Conservation (phyloP, 2,329 filamentous ascomycete species). For the Aphanocladium album region DNA sequence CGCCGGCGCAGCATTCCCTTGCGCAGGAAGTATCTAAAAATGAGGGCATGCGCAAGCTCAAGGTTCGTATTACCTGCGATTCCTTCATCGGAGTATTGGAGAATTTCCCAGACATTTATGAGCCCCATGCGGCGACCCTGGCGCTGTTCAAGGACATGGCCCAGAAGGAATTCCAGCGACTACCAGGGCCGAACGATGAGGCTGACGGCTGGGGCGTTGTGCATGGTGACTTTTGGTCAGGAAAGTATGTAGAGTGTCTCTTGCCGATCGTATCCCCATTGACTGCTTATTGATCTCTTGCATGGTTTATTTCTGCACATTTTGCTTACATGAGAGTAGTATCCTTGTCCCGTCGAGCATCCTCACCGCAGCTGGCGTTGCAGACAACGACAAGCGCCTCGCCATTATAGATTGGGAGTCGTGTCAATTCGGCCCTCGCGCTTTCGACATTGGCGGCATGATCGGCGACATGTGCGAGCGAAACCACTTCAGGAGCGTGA, state of each 20-base stretch:
- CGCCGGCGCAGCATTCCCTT: neutral
- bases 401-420: slow-evolving; percentile 6
- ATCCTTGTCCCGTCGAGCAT: neutral
- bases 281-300: neutral
- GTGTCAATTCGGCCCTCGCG: neutral
- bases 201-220: neutral
- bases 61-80: neutral
- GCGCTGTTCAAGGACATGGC: neutral
- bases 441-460: slow-evolving; percentile 3
- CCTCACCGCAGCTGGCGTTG: neutral
- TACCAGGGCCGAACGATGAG: neutral
- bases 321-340: neutral
- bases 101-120: neutral
- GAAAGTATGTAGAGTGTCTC: neutral
- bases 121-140: neutral
- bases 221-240: neutral
- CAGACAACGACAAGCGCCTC: neutral
- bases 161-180: neutral
- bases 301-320: neutral
- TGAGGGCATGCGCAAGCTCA: neutral
- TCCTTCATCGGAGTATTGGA: neutral
- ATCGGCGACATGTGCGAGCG: slow-evolving; percentile 7
- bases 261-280: too few species aligned
- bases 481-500: slow-evolving; percentile 3
- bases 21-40: neutral